A percentile compares a stretch with the other conserved stretches of the same genome.
These are phyloP conservation scores for Fraxinus nigra DNA, from an alignment of 305 asterid species.

Conservation along the genomic window DNA sequence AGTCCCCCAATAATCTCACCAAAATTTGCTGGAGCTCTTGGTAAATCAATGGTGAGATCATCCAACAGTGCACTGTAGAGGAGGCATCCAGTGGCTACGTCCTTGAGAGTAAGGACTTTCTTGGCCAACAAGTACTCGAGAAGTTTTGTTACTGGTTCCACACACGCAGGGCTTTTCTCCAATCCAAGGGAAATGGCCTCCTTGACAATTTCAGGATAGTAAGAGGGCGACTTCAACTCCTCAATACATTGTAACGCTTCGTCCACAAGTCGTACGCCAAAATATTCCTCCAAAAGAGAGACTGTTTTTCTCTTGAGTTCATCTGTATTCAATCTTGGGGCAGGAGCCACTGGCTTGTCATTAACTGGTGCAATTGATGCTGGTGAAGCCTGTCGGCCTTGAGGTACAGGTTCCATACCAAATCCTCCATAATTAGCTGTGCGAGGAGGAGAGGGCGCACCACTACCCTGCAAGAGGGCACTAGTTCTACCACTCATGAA, in stretches of 20 bases:
- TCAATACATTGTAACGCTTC: background rate
- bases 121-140: background rate
- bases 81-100: background rate
- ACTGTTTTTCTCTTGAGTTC: background rate
- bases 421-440: conserved; percentile 20
- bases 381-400: conserved; percentile 1
- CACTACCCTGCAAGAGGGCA: conserved; percentile 69
- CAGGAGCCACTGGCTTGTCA: background rate
- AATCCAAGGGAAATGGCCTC: background rate
- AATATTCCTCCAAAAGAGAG: background rate
- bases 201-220: background rate
- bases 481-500: conserved; percentile 53
- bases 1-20: background rate
- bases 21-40: background rate
- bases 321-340: background rate
- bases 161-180: background rate
- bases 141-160: background rate
- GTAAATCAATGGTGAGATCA: background rate
- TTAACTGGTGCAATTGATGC: background rate
- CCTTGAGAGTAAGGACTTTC: background rate
- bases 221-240: background rate
- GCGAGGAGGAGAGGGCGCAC: conserved; percentile 8
- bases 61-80: background rate
- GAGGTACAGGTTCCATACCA: conserved; percentile 17
- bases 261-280: background rate